These are phyloP conservation scores for Tulasnella sp. DNA, from an alignment of 768 basidiomycete genomes.

Conservation along the genomic window DNA sequence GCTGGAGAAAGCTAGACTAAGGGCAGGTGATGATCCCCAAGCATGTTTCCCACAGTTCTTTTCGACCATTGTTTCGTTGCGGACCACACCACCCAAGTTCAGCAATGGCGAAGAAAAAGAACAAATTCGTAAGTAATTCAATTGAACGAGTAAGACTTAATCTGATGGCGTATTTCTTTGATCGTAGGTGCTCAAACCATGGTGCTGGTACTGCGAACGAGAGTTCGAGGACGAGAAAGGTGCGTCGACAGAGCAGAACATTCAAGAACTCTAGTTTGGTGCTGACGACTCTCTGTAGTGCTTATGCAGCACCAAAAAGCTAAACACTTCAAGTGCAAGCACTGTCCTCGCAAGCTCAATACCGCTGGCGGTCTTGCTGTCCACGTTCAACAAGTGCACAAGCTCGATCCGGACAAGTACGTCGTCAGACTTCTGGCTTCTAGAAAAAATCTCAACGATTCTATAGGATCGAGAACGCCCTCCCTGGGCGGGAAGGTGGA, in stretches of 20 bases:
- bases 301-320: slow-evolving; percentile 99
- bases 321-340: slow-evolving; percentile 96
- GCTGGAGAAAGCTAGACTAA: neutral
- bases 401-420: slow-evolving; percentile 90
- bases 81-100: neutral
- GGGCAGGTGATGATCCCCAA: neutral
- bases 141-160: neutral
- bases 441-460: neutral
- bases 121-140: neutral
- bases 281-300: slow-evolving; percentile 37
- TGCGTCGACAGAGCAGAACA: slow-evolving; percentile 26
- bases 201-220: slow-evolving; percentile 99
- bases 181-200: slow-evolving; percentile 65
- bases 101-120: slow-evolving; percentile 7
- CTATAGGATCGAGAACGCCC: slow-evolving; percentile 86
- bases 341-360: slow-evolving; percentile 91
- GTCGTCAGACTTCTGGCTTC: slow-evolving; percentile 21
- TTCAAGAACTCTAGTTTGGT: neutral
- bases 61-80: neutral
- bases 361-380: slow-evolving; percentile 97
- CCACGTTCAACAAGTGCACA: slow-evolving; percentile 98
- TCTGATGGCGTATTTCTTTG: neutral
- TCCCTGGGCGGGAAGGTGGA: slow-evolving; percentile 93
- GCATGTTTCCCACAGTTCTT: neutral
- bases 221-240: slow-evolving; percentile 99